Percentiles rank a stretch among this genome's conserved stretches.
These are phyloP conservation scores for Xylaria sp. DNA, from an alignment of 2,329 filamentous ascomycete genomes.

Conservation along the genomic window DNA sequence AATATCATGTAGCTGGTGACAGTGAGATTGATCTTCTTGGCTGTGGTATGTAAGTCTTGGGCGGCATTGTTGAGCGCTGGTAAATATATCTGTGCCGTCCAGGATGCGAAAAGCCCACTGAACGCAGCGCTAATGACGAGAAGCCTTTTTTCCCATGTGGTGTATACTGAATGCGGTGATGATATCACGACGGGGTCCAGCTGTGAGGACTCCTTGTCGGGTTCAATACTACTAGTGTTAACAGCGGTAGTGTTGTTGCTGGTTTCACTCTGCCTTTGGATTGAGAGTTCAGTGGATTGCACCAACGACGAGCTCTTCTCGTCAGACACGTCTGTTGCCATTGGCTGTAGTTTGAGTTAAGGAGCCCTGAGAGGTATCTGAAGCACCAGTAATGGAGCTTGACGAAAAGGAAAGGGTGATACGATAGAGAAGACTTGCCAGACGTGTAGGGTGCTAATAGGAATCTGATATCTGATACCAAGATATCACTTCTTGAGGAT, in stretches of 20 bases:
- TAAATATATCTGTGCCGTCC: constrained; percentile 44
- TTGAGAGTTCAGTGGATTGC: constrained; percentile 3
- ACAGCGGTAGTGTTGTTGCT: constrained; percentile 36
- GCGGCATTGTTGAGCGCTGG: constrained; percentile 43
- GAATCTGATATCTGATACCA: not conserved
- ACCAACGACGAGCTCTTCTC: constrained; percentile 21
- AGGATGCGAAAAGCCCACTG: constrained; percentile 42
- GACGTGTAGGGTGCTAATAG: not conserved
- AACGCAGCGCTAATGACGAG: constrained; percentile 44
- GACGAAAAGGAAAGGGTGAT: not conserved
- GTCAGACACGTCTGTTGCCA: constrained; percentile 18
- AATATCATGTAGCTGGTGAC: constrained; percentile 59
- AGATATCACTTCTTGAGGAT: constrained; percentile 5
- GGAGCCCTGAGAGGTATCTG: not conserved
- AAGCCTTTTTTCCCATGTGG: constrained; percentile 38
- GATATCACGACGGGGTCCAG: constrained; percentile 25
- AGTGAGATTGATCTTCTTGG: constrained; percentile 47
- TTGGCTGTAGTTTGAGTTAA: constrained; percentile 9
- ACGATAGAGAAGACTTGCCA: not conserved
- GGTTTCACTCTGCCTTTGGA: constrained; percentile 33
- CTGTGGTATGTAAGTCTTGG: constrained; percentile 39
- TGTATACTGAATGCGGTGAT: constrained; percentile 39
- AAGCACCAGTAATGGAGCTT: not conserved
- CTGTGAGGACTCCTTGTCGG: constrained; percentile 32
- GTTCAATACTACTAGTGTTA: constrained; percentile 18